Evolutionary conservation across 2,329 filamentous ascomycete genomes (phyloP).

Genomic region (Aspergillus uvarum): DNA sequence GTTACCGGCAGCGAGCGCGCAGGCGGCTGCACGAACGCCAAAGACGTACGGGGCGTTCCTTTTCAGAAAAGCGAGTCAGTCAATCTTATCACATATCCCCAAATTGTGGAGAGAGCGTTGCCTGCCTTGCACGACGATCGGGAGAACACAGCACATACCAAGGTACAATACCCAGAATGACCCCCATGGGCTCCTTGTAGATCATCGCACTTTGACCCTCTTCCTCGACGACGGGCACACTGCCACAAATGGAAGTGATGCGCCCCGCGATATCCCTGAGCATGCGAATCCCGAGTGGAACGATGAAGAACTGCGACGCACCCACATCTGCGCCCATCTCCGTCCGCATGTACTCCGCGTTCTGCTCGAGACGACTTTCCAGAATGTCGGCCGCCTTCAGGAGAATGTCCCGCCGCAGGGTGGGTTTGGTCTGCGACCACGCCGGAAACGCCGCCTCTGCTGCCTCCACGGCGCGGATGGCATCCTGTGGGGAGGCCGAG

Average conservation of each 20-base stretch:
- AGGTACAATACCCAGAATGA: slow-evolving; percentile 73
- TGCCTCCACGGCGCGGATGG: slow-evolving; percentile 51
- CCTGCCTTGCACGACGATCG: background rate
- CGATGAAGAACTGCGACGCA: slow-evolving; percentile 32
- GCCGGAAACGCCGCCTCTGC: slow-evolving; percentile 63
- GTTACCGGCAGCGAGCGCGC: slow-evolving; percentile 69
- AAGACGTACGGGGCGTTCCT: slow-evolving; percentile 57
- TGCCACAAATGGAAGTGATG: slow-evolving; percentile 48
- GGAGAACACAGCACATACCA: slow-evolving; percentile 59
- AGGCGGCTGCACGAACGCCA: slow-evolving; percentile 52
- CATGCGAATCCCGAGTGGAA: slow-evolving; percentile 37
- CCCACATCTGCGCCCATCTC: slow-evolving; percentile 53
- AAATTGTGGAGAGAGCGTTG: background rate
- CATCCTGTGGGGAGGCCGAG: slow-evolving; percentile 48
- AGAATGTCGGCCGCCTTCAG: slow-evolving; percentile 65
- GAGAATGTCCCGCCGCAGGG: slow-evolving; percentile 66
- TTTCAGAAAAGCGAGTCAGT: background rate
- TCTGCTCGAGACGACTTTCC: slow-evolving; percentile 48
- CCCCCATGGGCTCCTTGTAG: slow-evolving; percentile 72
- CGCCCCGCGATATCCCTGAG: slow-evolving; percentile 52
- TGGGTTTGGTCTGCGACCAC: slow-evolving; percentile 64
- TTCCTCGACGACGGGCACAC: slow-evolving; percentile 49
- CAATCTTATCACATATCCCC: background rate
- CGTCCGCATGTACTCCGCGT: slow-evolving; percentile 57
- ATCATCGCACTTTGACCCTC: slow-evolving; percentile 63